Conservation (phyloP, 352 stramenopile species). For the Globisporangium nagaii region DNA sequence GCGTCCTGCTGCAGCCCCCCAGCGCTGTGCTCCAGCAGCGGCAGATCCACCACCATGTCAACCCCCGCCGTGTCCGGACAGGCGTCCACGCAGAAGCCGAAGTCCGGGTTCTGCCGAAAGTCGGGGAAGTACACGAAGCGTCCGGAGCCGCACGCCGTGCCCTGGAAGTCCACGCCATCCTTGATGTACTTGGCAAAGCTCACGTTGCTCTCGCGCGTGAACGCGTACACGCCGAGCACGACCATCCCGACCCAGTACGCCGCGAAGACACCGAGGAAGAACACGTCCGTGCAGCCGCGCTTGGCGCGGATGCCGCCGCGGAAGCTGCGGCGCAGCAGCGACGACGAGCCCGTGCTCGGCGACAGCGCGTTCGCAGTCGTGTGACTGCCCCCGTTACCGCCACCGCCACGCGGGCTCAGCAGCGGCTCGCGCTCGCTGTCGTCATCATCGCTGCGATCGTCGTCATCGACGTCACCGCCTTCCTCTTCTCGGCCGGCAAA, state of each 20-base stretch:
- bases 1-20: slow-evolving; percentile 9
- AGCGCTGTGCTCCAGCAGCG: slow-evolving; percentile 21
- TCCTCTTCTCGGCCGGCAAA: slow-evolving; percentile 10
- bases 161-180: slow-evolving; percentile 72
- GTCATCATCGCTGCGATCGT: slow-evolving; percentile 14
- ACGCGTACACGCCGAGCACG: slow-evolving; percentile 54
- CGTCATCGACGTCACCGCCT: slow-evolving; percentile 6
- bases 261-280: slow-evolving; percentile 45
- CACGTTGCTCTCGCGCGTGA: slow-evolving; percentile 59
- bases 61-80: slow-evolving; percentile 42
- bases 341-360: slow-evolving; percentile 36
- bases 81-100: slow-evolving; percentile 64
- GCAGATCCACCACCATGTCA: slow-evolving; percentile 41
- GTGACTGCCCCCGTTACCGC: not conserved
- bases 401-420: slow-evolving; percentile 16
- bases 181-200: slow-evolving; percentile 75
- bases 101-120: slow-evolving; percentile 59
- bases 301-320: slow-evolving; percentile 31
- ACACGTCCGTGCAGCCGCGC: slow-evolving; percentile 51
- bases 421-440: slow-evolving; percentile 41
- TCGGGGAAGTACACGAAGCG: slow-evolving; percentile 77
- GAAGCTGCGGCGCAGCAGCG: slow-evolving; percentile 37
- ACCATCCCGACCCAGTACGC: slow-evolving; percentile 80
- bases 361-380: slow-evolving; percentile 38
- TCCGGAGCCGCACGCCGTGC: slow-evolving; percentile 37